These are phyloP conservation scores for Boletus bicolor DNA, from an alignment of 768 basidiomycete genomes.

Conservation along the genomic window DNA sequence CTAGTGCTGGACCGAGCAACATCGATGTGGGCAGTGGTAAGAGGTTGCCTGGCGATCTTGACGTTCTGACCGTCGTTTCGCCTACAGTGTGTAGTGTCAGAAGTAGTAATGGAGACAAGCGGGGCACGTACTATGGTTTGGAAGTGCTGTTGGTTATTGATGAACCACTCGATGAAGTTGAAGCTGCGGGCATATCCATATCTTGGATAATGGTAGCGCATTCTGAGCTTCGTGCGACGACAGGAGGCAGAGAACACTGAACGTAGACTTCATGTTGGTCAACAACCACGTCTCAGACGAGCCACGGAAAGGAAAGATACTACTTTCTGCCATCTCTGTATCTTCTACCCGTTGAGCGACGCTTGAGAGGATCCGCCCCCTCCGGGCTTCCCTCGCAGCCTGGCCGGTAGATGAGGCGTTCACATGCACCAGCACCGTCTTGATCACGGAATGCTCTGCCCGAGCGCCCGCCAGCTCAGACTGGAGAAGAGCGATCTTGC, in stretches of 20 bases:
- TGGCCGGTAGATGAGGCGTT: background rate
- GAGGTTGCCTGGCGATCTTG: background rate
- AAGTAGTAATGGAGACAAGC: background rate
- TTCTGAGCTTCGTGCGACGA: background rate
- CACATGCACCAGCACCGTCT: background rate
- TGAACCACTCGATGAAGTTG: background rate
- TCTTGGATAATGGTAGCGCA: background rate
- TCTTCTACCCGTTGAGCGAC: background rate
- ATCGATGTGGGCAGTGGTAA: background rate
- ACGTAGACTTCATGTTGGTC: background rate
- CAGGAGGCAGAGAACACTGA: background rate
- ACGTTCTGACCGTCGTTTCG: background rate
- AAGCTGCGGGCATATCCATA: background rate
- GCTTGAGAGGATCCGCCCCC: background rate
- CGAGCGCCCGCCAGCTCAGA: slow-evolving; percentile 1
- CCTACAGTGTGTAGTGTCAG: background rate
- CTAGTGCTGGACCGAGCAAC: slow-evolving; percentile 5
- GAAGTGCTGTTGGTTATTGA: background rate
- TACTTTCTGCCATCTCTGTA: slow-evolving; percentile 8
- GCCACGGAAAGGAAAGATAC: background rate
- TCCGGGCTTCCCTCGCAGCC: background rate
- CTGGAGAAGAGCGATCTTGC: slow-evolving; percentile 9
- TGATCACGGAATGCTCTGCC: slow-evolving; percentile 3
- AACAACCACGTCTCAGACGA: background rate
- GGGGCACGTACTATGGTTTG: slow-evolving; percentile 5